A percentile compares a stretch with the other conserved stretches of the same genome.
Evolutionary conservation across 352 stramenopile genomes (phyloP).

Genomic region (Pythium apleroticum): DNA sequence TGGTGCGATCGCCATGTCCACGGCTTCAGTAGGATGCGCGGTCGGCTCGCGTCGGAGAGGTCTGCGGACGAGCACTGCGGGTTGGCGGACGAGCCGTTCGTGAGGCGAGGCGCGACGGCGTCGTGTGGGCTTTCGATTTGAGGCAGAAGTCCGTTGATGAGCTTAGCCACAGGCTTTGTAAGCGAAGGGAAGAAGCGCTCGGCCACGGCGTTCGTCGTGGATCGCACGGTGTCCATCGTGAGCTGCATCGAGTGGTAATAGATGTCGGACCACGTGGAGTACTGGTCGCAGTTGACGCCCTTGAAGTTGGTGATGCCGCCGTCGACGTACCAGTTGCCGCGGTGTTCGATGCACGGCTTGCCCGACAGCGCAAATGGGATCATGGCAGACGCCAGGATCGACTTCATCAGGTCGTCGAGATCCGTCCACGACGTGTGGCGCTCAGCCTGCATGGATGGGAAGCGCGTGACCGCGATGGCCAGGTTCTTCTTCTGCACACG

Average conservation of each 20-base stretch:
- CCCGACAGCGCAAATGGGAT: constrained; percentile 69
- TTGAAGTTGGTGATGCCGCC: constrained; percentile 75
- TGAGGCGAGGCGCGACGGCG: constrained; percentile 38
- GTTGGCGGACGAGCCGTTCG: constrained; percentile 17
- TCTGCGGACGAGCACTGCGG: constrained; percentile 16
- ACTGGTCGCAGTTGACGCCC: constrained; percentile 54
- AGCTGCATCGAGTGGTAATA: constrained; percentile 54
- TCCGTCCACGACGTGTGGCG: constrained; percentile 54
- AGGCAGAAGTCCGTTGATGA: constrained; percentile 45
- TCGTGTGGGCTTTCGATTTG: constrained; percentile 49
- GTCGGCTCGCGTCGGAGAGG: constrained; percentile 17
- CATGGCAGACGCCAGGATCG: constrained; percentile 65
- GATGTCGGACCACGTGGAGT: constrained; percentile 58
- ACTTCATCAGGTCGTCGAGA: constrained; percentile 59
- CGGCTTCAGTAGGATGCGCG: constrained; percentile 55
- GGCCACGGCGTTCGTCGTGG: constrained; percentile 36
- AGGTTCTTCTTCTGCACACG: constrained; percentile 43
- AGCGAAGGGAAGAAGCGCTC: constrained; percentile 44
- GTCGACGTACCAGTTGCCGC: constrained; percentile 71
- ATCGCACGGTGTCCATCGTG: constrained; percentile 39
- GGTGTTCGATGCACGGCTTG: constrained; percentile 56
- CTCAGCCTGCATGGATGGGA: constrained; percentile 55
- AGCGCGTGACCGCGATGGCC: constrained; percentile 61
- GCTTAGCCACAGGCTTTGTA: constrained; percentile 46
- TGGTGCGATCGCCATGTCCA: constrained; percentile 63